Evolutionary conservation across 176 grass and related monocot genomes (phyloP), one percentile per base, ranked within the genome.

Genomic region (Rhipidocladum racemiflorum): DNA sequence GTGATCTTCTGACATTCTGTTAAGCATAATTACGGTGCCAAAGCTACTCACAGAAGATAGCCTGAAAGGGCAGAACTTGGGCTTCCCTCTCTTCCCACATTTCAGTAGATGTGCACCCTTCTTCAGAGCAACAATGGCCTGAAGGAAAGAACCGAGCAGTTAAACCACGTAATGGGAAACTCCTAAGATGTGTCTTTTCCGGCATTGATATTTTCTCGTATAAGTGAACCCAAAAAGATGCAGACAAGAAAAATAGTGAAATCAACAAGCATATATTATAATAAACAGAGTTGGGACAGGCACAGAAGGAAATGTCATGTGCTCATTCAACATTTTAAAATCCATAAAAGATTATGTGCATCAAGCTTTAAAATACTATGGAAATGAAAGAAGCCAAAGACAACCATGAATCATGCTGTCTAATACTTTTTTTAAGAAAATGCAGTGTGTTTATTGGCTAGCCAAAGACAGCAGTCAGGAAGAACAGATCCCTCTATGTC

Each of bases 51-150:
- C 91, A 78, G 72, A 72, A 61, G 96, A 95, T 45, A 99, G 85
- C 68, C 93, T 90, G 73, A 95, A 90, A 43, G 81, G 85, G 69
- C 93, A 90, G 71, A 99, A 91, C 88, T 89, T 99, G 39, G 92
- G 91, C 67, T 95, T 99, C 62, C 96, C 93, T 83, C 93, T 91
- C 89, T 91, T 99, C 65, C 91, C 91, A 67, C 93, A 96, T 86
- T 99, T 99, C 35, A 99, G 89, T 43, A 99, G 87, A 90, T 95
- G 84, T 73, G 92, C 87, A 17, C 96, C 91, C 76, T 95, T 93
- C 91, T 99, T 99, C 79, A 95, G 87, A 74, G 89, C 77, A 90
- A 90, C 74, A 88, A 95, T 87, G 40, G 91, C 91, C 96, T 99
- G 83, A 57, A 64, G 56, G 44, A 82, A 83, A 29, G 23, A 81